Evolutionary conservation across 2,329 filamentous ascomycete genomes (phyloP).

Genomic region (Arthrobotrys conoides): DNA sequence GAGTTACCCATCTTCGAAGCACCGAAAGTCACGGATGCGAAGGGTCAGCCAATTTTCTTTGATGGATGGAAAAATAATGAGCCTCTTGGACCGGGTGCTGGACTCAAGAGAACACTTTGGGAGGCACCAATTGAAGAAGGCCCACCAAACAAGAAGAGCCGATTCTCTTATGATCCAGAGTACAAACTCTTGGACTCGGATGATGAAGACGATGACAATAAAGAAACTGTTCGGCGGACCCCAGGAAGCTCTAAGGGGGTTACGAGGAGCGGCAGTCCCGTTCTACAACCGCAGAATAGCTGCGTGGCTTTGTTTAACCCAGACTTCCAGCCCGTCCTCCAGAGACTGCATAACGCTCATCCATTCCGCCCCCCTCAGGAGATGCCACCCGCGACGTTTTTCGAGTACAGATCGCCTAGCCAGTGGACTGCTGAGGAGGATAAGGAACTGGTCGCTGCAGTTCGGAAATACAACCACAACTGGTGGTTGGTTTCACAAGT

Average conservation of each 20-base stretch:
- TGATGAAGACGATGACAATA: conserved; percentile 71
- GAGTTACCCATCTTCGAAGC: conserved; percentile 85
- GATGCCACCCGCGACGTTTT: conserved; percentile 93
- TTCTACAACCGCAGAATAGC: conserved; percentile 77
- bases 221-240: conserved; percentile 63
- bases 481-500: conserved; percentile 94
- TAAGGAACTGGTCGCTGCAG: conserved; percentile 85
- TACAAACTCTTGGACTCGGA: conserved; percentile 72
- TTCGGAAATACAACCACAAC: conserved; percentile 95
- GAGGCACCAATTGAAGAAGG: conserved; percentile 75
- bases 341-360: conserved; percentile 89
- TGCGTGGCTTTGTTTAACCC: conserved; percentile 90
- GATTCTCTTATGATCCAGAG: conserved; percentile 78
- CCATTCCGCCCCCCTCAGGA: conserved; percentile 94
- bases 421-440: conserved; percentile 94
- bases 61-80: conserved; percentile 59
- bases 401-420: conserved; percentile 86
- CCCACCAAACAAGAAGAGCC: conserved; percentile 81
- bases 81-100: conserved; percentile 41
- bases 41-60: conserved; percentile 40
- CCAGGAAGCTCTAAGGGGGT: conserved; percentile 31
- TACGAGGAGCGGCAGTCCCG: conserved; percentile 62
- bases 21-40: conserved; percentile 65
- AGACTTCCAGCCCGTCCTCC: conserved; percentile 89
- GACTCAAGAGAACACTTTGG: conserved; percentile 54